A percentile compares a stretch with the other conserved stretches of the same genome.
These are phyloP conservation scores for Psilocybe azurescens DNA, from an alignment of 768 basidiomycete genomes.

Conservation along the genomic window DNA sequence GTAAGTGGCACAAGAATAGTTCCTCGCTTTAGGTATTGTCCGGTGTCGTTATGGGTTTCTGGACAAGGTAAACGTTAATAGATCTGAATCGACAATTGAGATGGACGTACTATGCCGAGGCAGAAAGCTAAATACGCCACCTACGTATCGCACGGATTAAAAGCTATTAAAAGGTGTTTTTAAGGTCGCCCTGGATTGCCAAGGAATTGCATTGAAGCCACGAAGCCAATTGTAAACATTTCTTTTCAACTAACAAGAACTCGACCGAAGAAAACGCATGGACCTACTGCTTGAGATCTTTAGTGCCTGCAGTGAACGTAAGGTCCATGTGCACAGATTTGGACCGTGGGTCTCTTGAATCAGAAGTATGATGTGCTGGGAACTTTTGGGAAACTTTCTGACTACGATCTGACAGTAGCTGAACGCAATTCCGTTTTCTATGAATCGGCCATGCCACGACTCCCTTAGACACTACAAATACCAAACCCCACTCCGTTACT, in stretches of 20 bases:
- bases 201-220: background rate
- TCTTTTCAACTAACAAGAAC: background rate
- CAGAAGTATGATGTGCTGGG: background rate
- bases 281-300: constrained; percentile 2
- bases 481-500: constrained; percentile 25
- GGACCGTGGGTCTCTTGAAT: background rate
- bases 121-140: constrained; percentile 26
- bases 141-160: constrained; percentile 21
- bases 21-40: background rate
- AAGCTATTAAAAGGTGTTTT: background rate
- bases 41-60: background rate
- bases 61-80: background rate
- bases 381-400: constrained; percentile 10
- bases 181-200: constrained; percentile 6
- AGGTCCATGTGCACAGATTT: constrained; percentile 2
- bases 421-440: constrained; percentile 4
- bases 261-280: background rate
- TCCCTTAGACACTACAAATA: constrained; percentile 22
- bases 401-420: constrained; percentile 14
- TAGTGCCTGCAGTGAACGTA: background rate
- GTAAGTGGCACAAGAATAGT: background rate
- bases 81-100: background rate
- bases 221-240: background rate
- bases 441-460: constrained; percentile 17
- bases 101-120: constrained; percentile 19